A percentile compares a stretch with the other conserved stretches of the same genome.
Evolutionary conservation across 495 filamentous ascomycete genomes (phyloP).

Genomic region (Penicillium crystallinum): DNA sequence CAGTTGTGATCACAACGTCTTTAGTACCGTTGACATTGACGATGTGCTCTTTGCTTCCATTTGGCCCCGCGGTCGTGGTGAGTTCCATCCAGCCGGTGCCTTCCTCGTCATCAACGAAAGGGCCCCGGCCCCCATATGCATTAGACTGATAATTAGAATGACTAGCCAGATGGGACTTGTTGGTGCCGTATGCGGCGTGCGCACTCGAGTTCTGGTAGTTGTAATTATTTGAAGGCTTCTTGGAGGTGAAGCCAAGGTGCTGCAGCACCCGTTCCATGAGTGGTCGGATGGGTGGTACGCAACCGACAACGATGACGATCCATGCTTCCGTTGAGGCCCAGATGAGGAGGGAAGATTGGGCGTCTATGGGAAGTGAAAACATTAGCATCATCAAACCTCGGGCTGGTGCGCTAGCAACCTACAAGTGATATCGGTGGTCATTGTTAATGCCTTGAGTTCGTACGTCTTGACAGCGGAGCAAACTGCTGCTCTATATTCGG

Average conservation of each 20-base stretch:
- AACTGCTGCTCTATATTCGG: slow-evolving; percentile 13
- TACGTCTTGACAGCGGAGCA: slow-evolving; percentile 23
- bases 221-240: slow-evolving; percentile 5
- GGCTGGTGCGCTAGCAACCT: neutral
- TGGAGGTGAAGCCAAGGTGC: slow-evolving; percentile 8
- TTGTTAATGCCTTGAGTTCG: slow-evolving; percentile 16
- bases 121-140: neutral
- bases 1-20: slow-evolving; percentile 1
- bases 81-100: slow-evolving; percentile 3
- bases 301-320: slow-evolving; percentile 27
- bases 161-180: neutral
- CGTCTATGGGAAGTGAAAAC: slow-evolving; percentile 1
- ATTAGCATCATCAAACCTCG: neutral
- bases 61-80: neutral
- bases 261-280: slow-evolving; percentile 15
- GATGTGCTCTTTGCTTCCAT: slow-evolving; percentile 5
- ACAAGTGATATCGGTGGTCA: slow-evolving; percentile 18
- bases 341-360: slow-evolving; percentile 20
- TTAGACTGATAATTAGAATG: slow-evolving; percentile 1
- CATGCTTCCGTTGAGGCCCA: slow-evolving; percentile 26
- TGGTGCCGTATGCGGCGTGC: slow-evolving; percentile 1
- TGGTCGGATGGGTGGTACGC: slow-evolving; percentile 23
- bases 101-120: neutral
- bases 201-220: neutral
- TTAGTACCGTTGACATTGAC: neutral